A percentile compares a stretch with the other conserved stretches of the same genome.
phyloP scores from a whole-genome alignment of 2,329 filamentous ascomycete species.

The Trichoderma citrinoviride region DNA sequence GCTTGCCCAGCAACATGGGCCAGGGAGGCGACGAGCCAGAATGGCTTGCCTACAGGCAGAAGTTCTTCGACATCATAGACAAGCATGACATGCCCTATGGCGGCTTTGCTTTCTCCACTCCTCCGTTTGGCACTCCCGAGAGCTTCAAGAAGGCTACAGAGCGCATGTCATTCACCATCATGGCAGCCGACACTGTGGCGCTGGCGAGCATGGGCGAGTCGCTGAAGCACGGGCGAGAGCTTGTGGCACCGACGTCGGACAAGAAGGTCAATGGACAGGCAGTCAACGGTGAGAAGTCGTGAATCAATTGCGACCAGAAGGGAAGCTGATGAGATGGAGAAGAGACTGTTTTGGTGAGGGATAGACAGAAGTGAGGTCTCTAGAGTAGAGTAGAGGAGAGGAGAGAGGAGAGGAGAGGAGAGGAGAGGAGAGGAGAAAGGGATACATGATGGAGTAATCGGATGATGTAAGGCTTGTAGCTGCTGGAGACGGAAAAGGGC shows the following conservation, averaged over 20 bases:
- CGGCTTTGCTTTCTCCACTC: conserved; percentile 33
- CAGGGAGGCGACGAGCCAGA: conserved; percentile 39
- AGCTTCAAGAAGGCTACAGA: conserved; percentile 28
- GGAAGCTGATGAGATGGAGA: not conserved
- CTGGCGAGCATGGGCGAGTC: conserved; percentile 27
- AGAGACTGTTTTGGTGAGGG: not conserved
- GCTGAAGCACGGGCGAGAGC: conserved; percentile 22
- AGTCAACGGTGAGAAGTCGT: not conserved
- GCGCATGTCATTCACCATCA: conserved; percentile 29
- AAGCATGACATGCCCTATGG: conserved; percentile 47
- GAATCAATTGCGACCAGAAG: not conserved
- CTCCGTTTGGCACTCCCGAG: conserved; percentile 30
- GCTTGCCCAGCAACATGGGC: conserved; percentile 36
- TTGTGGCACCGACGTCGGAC: conserved; percentile 12
- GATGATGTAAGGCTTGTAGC: not conserved
- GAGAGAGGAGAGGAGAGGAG: not conserved
- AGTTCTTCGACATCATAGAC: conserved; percentile 40
- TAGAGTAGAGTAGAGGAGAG: not conserved
- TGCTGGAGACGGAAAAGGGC: not conserved
- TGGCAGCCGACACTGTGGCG: conserved; percentile 29
- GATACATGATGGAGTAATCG: not conserved
- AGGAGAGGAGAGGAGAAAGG: not conserved
- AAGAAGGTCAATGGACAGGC: conserved; percentile 4
- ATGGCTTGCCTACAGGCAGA: conserved; percentile 39
- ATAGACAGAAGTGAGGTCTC: not conserved